Evolutionary conservation across 176 grass and related monocot species (phyloP), one percentile per base, ranked within the genome.

Genomic region (Carex scoparia): DNA sequence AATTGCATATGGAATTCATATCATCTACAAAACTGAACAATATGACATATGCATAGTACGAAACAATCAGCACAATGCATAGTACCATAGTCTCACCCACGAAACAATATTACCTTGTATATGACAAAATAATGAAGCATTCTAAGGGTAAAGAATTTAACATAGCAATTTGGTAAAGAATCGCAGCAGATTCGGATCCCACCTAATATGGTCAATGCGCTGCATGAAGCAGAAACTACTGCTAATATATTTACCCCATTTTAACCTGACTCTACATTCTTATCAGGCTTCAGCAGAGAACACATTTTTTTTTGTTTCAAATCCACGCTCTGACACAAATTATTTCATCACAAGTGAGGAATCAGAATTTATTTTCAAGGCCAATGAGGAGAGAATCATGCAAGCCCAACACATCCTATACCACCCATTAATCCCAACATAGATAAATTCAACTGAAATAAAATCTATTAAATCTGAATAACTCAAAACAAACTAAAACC

Each of bases 401-500:
- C 46, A 30, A 55, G 13, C 53, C 46, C 75, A 82, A 32, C 51
- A 61, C 59, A 82, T 82, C 61, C 79, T 49, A 65, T 38, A 65
- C 11, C 51, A 40, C 68, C 68, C 30, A 64, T 51, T 81, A 69
- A 65, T 51, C 35, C 68, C 54, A 51, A 13, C 3, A 16, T 3
- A 69, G 19, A 55, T 18, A 40, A 11, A 84, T 33, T 57, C 12
- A 68, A 68, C 61, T 11, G 2, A 54, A 57, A 75, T 76, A 3
- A 1, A 58, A 37, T 27, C 53, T 46, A 82, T 30, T 38, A 65
- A 65, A 82, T 51, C 61, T 42, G 8, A 0, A 4, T 3, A 58
- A 64, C 54, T 93, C 87, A 93, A 58, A 97, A 90, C 44, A 90
- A 81, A 56, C 89, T 83, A 58, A 93, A 85, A 38, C 87, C 74